Evolutionary conservation across 164 flowering plant genomes (phyloP).

Genomic region (Stephania yunnanensis): DNA sequence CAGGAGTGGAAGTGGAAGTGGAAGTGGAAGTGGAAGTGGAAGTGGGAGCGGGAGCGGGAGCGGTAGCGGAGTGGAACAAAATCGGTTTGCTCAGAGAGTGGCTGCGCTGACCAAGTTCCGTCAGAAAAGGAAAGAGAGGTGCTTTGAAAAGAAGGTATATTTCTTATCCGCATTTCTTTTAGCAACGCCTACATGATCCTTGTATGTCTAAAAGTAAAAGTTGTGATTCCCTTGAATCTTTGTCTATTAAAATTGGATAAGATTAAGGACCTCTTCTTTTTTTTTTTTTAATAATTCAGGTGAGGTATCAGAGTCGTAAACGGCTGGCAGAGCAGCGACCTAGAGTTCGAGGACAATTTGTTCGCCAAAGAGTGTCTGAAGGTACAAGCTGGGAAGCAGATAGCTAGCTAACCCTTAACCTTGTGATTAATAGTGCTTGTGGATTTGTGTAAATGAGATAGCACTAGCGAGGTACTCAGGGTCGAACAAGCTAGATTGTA

Average conservation of each 20-base stretch:
- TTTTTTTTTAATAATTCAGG: constrained; percentile 32
- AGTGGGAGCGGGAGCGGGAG: neutral
- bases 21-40: constrained; percentile 32
- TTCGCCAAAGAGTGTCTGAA: constrained; percentile 35
- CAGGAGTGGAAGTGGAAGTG: constrained; percentile 34
- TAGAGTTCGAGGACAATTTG: constrained; percentile 77
- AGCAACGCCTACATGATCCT: neutral
- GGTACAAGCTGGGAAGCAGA: constrained; percentile 23
- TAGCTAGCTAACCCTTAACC: constrained; percentile 13
- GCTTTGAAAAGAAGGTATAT: constrained; percentile 75
- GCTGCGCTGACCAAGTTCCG: constrained; percentile 82
- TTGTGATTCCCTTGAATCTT: too few relatives aligned
- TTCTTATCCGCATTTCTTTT: neutral
- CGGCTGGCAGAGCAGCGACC: constrained; percentile 75
- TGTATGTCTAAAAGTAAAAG: neutral
- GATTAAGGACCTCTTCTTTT: neutral
- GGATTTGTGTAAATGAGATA: constrained; percentile 24
- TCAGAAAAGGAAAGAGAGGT: constrained; percentile 75
- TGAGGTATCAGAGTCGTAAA: constrained; percentile 74
- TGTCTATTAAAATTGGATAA: constrained; percentile 4
- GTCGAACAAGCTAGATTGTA: constrained; percentile 9
- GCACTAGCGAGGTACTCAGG: constrained; percentile 17
- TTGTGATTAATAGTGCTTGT: constrained; percentile 1
- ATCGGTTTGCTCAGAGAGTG: constrained; percentile 53
- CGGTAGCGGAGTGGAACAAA: constrained; percentile 40